Conservation (phyloP, 139 green algal genomes). For the Chlamydomonas urium region DNA sequence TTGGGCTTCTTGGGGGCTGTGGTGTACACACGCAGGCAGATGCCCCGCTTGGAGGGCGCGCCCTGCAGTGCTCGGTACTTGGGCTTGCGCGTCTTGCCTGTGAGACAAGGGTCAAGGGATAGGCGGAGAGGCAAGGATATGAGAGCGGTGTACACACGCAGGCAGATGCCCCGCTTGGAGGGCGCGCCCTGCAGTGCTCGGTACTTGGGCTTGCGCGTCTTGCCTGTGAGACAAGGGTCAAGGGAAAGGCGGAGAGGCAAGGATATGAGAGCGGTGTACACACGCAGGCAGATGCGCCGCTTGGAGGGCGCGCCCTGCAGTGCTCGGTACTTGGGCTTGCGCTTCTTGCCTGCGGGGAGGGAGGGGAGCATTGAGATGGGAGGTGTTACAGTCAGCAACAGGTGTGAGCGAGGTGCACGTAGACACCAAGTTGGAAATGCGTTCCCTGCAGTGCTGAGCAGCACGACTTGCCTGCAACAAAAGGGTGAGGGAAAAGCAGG, state of each 20-base stretch:
- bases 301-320: constrained; percentile 36
- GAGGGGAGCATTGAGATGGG: too few relatives aligned
- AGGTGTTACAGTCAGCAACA: too few relatives aligned
- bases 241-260: too few relatives aligned
- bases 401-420: too few relatives aligned
- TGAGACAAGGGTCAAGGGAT: too few relatives aligned
- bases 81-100: background rate
- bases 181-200: constrained; percentile 33
- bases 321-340: constrained; percentile 9
- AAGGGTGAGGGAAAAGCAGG: too few relatives aligned
- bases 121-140: too few relatives aligned
- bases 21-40: constrained; percentile 51
- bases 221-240: background rate
- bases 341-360: background rate
- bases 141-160: constrained; percentile 50
- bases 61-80: constrained; percentile 28
- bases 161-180: constrained; percentile 39
- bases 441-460: too few relatives aligned
- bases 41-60: constrained; percentile 33
- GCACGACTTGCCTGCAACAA: too few relatives aligned
- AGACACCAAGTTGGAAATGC: too few relatives aligned
- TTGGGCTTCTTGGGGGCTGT: constrained; percentile 60
- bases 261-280: constrained; percentile 58
- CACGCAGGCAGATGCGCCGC: constrained; percentile 39
- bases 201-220: constrained; percentile 4